A percentile compares a stretch with the other conserved stretches of the same genome.
These are phyloP conservation scores for Scheffersomyces cryptocercus DNA, from an alignment of 1,139 yeast genomes.

Conservation along the genomic window DNA sequence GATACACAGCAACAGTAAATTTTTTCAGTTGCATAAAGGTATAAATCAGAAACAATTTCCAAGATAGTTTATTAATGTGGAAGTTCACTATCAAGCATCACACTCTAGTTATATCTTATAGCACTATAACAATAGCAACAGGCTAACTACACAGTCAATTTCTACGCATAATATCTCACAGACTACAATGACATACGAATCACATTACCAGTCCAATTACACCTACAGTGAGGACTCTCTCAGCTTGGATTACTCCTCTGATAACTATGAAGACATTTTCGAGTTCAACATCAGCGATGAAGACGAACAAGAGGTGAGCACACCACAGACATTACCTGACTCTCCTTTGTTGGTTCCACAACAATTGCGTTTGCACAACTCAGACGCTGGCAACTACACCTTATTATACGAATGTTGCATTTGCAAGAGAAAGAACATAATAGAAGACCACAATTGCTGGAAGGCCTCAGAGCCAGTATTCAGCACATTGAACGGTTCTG, in stretches of 20 bases:
- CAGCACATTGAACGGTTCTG: conserved; percentile 6
- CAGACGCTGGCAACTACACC: conserved; percentile 7
- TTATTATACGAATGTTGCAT: conserved; percentile 22
- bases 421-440: conserved; percentile 15
- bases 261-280: conserved; percentile 16
- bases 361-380: conserved; percentile 4
- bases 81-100: too few species aligned
- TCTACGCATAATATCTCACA: too few species aligned
- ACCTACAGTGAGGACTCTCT: conserved; percentile 1
- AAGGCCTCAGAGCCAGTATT: not conserved
- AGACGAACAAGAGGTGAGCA: conserved; percentile 8
- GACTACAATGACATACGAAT: too few species aligned
- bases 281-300: conserved; percentile 15
- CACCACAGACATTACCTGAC: not conserved
- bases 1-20: too few species aligned
- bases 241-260: conserved; percentile 3
- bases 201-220: not conserved
- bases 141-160: too few species aligned
- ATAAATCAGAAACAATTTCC: too few species aligned
- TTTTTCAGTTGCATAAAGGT: too few species aligned
- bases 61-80: too few species aligned
- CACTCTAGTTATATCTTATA: too few species aligned
- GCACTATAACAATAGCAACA: too few species aligned
- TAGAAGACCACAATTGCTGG: conserved; percentile 1
- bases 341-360: conserved; percentile 4